phyloP scores from a whole-genome alignment of 2,329 filamentous ascomycete genomes.

The Clarireedia sp. region DNA sequence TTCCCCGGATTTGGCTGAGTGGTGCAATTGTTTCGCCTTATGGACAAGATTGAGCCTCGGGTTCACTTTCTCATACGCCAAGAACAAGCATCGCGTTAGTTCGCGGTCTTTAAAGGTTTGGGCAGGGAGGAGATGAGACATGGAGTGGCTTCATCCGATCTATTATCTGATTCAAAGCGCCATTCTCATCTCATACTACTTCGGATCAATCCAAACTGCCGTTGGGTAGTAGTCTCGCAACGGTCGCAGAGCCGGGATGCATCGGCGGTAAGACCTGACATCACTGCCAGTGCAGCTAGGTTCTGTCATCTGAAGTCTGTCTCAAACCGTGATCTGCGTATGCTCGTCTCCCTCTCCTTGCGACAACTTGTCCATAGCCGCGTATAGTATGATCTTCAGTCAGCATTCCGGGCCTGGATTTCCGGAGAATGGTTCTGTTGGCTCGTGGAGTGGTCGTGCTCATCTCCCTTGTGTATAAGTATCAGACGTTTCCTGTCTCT shows the following conservation, averaged over 20 bases:
- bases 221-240: neutral
- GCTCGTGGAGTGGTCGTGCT: neutral
- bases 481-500: neutral
- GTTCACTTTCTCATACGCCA: neutral
- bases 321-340: neutral
- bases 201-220: neutral
- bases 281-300: neutral
- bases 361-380: neutral
- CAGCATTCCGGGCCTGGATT: neutral
- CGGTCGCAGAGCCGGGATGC: neutral
- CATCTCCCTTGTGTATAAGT: neutral
- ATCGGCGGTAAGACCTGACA: neutral
- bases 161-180: neutral
- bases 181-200: neutral
- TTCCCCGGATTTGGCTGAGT: slow-evolving; percentile 2
- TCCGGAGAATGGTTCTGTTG: too few relatives aligned
- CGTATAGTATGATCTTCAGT: slow-evolving; percentile 6
- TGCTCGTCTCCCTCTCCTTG: neutral
- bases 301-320: slow-evolving; percentile 3
- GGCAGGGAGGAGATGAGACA: neutral
- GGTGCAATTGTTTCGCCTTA: neutral
- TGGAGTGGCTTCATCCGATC: slow-evolving; percentile 2
- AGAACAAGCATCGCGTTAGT: neutral
- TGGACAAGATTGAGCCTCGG: neutral
- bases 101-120: neutral